phyloP scores from a whole-genome alignment of 371 early-diverging fungal genomes.

The Mucor racemosus region DNA sequence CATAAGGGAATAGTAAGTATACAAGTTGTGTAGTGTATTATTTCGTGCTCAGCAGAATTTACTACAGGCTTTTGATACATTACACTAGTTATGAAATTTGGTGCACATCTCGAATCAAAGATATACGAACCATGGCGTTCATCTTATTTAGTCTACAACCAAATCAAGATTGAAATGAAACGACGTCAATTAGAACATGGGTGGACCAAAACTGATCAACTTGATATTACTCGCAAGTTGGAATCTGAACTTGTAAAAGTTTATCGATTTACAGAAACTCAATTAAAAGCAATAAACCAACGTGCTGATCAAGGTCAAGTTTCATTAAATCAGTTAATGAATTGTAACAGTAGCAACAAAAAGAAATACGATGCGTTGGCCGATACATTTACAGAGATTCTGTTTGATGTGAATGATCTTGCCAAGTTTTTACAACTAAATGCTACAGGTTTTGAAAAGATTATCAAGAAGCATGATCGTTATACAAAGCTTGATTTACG shows the following conservation, averaged over 20 bases:
- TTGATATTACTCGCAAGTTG: constrained; percentile 70
- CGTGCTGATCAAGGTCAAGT: constrained; percentile 75
- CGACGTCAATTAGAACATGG: constrained; percentile 36
- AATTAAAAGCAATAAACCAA: constrained; percentile 71
- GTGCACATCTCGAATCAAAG: constrained; percentile 40
- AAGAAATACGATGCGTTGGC: constrained; percentile 57
- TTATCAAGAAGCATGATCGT: constrained; percentile 97
- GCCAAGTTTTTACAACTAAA: constrained; percentile 93
- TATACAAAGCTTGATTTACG: constrained; percentile 78
- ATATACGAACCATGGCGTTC: constrained; percentile 48
- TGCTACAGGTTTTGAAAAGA: constrained; percentile 93
- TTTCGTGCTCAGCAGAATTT: too few species aligned
- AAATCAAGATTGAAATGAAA: constrained; percentile 43
- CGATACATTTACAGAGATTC: constrained; percentile 74
- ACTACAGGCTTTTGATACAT: background rate
- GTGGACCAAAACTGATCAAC: constrained; percentile 73
- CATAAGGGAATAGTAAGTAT: background rate
- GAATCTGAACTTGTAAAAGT: constrained; percentile 88
- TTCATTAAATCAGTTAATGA: constrained; percentile 36
- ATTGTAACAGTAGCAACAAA: constrained; percentile 32
- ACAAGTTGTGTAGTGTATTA: too few species aligned
- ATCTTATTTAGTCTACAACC: constrained; percentile 46
- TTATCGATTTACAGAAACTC: constrained; percentile 75
- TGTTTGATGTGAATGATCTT: constrained; percentile 85
- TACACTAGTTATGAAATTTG: constrained; percentile 46